Percentiles rank a stretch among this genome's conserved stretches.
phyloP scores from a whole-genome alignment of 495 filamentous ascomycete genomes.

The Penicillium cosmopolitanum region DNA sequence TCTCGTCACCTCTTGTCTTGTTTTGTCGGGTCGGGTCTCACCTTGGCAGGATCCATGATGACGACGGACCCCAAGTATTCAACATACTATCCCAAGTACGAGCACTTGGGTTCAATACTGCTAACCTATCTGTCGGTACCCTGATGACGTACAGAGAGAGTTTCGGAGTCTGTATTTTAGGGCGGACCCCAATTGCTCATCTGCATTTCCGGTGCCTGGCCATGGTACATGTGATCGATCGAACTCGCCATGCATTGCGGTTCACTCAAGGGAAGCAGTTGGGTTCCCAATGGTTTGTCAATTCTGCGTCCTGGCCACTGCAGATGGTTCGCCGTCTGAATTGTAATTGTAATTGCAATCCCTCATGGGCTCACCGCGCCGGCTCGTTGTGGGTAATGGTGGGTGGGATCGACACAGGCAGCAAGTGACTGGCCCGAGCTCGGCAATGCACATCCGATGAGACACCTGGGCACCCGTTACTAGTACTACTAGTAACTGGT shows the following conservation, averaged over 20 bases:
- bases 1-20: neutral
- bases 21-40: neutral
- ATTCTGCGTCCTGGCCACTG: neutral
- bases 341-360: neutral
- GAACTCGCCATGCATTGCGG: neutral
- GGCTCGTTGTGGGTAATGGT: neutral
- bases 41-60: conserved; percentile 12
- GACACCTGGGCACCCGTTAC: neutral
- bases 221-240: neutral
- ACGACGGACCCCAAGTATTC: neutral
- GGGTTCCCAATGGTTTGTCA: neutral
- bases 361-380: neutral
- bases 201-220: neutral
- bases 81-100: conserved; percentile 1
- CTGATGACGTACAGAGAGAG: neutral
- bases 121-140: neutral
- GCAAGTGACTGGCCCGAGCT: conserved; percentile 1
- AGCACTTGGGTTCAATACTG: conserved; percentile 7
- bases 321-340: neutral
- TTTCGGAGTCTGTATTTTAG: neutral
- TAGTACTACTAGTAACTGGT: no score
- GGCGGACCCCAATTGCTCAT: no score
- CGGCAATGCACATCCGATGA: conserved; percentile 2
- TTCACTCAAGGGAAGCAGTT: neutral
- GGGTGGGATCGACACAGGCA: neutral